Conservation (phyloP, 208 protist genomes). For the Lotmaria passim region DNA sequence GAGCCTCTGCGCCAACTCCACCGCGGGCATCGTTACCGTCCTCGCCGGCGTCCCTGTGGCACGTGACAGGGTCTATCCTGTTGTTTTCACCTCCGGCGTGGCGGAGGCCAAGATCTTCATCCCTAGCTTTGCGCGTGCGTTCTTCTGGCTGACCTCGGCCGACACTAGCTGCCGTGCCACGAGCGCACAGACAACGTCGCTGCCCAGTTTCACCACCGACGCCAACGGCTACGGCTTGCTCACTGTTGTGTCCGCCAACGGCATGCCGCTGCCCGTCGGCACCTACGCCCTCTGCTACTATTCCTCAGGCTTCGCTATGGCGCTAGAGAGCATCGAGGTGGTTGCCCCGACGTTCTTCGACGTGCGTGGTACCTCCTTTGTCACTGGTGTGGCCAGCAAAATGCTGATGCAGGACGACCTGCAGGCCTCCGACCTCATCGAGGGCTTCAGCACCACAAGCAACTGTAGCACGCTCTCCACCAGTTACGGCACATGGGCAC, state of each 20-base stretch:
- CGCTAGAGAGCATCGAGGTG: background rate
- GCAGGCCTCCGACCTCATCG: constrained; percentile 29
- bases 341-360: constrained; percentile 37
- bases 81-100: constrained; percentile 42
- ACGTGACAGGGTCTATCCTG: constrained; percentile 44
- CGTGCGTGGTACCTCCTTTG: constrained; percentile 42
- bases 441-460: constrained; percentile 54
- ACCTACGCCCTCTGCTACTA: constrained; percentile 53
- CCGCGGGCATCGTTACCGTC: constrained; percentile 33
- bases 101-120: constrained; percentile 16
- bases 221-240: constrained; percentile 44
- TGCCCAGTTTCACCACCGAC: constrained; percentile 29
- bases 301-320: background rate
- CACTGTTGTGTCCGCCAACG: constrained; percentile 25
- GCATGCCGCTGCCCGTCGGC: constrained; percentile 35
- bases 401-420: constrained; percentile 52
- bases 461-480: constrained; percentile 37
- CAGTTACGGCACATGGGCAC: constrained; percentile 47
- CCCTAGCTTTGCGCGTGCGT: constrained; percentile 5
- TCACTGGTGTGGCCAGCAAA: constrained; percentile 43
- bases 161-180: background rate
- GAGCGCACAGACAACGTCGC: background rate
- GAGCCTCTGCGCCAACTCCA: constrained; percentile 43
- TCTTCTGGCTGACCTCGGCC: constrained; percentile 32
- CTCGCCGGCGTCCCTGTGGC: constrained; percentile 37